These are phyloP conservation scores for Salix brachista DNA, from an alignment of 345 rosid species.

Conservation along the genomic window DNA sequence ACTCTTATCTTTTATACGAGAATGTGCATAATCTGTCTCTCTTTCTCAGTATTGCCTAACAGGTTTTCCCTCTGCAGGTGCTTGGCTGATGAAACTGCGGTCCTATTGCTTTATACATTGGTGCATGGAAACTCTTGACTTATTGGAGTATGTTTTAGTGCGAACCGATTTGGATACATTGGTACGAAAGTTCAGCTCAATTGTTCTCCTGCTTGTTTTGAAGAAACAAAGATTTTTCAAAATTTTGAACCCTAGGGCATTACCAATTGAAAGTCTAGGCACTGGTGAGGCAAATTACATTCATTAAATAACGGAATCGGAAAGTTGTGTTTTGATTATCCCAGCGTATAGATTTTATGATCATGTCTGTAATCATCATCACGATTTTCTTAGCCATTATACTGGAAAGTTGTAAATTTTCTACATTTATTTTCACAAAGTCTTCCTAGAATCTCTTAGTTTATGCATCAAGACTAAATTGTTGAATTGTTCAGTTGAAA, in stretches of 20 bases:
- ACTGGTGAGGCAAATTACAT: neutral
- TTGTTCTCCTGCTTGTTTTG: neutral
- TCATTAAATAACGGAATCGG: neutral
- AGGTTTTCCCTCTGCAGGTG: constrained; percentile 49
- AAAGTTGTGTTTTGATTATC: neutral
- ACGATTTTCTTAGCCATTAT: neutral
- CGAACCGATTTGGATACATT: constrained; percentile 93
- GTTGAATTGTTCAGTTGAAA: neutral
- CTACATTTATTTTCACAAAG: neutral
- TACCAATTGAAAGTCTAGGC: neutral
- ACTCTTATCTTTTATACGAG: neutral
- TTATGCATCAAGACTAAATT: neutral
- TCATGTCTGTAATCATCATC: neutral
- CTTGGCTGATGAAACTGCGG: constrained; percentile 89
- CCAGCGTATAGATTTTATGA: neutral
- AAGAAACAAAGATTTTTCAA: too few species aligned
- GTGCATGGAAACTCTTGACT: constrained; percentile 82
- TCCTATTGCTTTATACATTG: constrained; percentile 81
- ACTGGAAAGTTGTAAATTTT: neutral
- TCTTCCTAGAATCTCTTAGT: neutral
- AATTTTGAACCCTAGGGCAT: neutral
- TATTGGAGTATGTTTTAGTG: constrained; percentile 92
- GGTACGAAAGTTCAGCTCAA: constrained; percentile 47
- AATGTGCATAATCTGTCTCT: neutral
- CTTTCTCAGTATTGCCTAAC: constrained; percentile 5